A percentile compares a stretch with the other conserved stretches of the same genome.
Conservation (phyloP, 2,329 filamentous ascomycete genomes). For the Hymenoscyphus fraxineus region DNA sequence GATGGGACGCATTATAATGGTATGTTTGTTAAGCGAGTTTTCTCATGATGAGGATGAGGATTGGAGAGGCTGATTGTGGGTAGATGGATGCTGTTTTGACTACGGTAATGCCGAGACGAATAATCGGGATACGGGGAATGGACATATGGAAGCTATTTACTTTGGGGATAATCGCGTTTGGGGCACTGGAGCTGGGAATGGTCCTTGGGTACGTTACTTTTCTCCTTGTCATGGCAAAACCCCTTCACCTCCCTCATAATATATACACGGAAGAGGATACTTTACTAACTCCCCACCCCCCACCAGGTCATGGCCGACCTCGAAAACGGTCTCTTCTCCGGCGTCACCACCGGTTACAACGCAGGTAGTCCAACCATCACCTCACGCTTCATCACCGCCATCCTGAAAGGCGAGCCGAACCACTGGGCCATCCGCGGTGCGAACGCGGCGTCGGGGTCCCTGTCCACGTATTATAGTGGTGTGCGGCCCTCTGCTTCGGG, state of each 20-base stretch:
- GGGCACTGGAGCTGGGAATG: conserved; percentile 54
- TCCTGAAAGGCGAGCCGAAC: conserved; percentile 53
- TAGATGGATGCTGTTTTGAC: conserved; percentile 50
- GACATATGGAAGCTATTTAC: conserved; percentile 68
- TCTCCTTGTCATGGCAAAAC: too few relatives aligned
- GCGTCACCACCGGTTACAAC: conserved; percentile 44
- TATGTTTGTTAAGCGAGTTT: too few relatives aligned
- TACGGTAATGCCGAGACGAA: conserved; percentile 55
- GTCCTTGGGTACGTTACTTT: conserved; percentile 48
- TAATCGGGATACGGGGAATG: conserved; percentile 52
- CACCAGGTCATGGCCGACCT: conserved; percentile 59
- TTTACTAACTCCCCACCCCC: too few relatives aligned
- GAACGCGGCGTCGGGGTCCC: conserved; percentile 49
- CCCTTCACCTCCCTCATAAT: too few relatives aligned
- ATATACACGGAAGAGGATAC: too few relatives aligned
- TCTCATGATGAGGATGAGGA: too few relatives aligned
- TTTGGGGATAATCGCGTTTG: conserved; percentile 52
- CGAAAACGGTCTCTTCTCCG: conserved; percentile 64
- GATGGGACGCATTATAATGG: conserved; percentile 58
- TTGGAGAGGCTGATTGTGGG: too few relatives aligned
- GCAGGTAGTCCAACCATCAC: conserved; percentile 48
- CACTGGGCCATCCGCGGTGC: conserved; percentile 58
- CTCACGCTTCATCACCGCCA: conserved; percentile 53
- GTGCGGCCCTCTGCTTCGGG: conserved; percentile 47
- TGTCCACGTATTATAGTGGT: conserved; percentile 59